phyloP scores from a whole-genome alignment of 2,329 filamentous ascomycete genomes.

The Neopestalotiopsis clavispora region DNA sequence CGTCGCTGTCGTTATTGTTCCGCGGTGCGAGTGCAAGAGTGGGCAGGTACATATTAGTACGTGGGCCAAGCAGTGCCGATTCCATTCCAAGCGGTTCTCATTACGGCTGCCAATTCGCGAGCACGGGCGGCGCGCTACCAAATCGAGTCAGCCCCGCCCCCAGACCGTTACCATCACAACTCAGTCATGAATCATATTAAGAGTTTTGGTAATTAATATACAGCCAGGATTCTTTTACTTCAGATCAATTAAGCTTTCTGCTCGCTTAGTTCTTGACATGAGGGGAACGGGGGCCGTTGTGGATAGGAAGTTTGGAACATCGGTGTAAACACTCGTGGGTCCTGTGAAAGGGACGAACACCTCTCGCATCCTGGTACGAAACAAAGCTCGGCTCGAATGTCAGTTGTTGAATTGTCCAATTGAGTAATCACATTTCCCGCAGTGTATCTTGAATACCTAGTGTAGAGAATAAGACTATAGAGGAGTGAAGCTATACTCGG shows the following conservation, averaged over 20 bases:
- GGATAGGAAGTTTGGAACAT: neutral
- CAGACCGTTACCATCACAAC: neutral
- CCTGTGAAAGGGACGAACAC: neutral
- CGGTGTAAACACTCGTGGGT: neutral
- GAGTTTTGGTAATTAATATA: constrained; percentile 2
- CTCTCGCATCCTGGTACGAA: no score
- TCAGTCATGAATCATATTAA: constrained; percentile 8
- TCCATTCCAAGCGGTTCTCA: neutral
- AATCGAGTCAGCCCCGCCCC: constrained; percentile 13
- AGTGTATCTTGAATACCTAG: no score
- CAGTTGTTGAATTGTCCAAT: no score
- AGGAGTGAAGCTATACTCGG: no score
- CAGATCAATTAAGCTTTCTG: neutral
- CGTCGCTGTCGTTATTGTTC: constrained; percentile 10
- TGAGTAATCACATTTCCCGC: no score
- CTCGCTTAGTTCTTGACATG: neutral
- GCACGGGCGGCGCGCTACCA: neutral
- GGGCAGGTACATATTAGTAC: neutral
- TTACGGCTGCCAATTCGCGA: constrained; percentile 4
- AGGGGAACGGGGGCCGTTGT: neutral
- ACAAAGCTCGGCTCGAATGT: no score
- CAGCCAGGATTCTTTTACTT: neutral
- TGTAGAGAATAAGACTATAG: no score
- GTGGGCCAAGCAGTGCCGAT: constrained; percentile 8
- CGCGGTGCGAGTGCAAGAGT: constrained; percentile 7